Conservation (phyloP, 192 early-diverging fungal species). For the Coemansia umbellata region DNA sequence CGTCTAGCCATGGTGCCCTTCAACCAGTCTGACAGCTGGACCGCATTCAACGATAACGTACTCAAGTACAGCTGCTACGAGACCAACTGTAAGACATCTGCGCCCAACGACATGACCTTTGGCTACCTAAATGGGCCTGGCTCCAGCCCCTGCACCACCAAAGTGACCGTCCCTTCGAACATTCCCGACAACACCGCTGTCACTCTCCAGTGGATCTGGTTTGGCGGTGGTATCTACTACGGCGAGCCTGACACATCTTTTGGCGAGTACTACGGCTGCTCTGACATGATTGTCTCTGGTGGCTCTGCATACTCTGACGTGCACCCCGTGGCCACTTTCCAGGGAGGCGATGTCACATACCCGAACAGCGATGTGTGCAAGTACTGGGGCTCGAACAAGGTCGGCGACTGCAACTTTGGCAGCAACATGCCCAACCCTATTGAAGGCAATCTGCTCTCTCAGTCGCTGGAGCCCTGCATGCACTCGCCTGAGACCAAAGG, state of each 20-base stretch:
- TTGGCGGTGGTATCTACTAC: slow-evolving; percentile 59
- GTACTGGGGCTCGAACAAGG: slow-evolving; percentile 61
- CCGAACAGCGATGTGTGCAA: slow-evolving; percentile 57
- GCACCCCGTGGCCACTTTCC: slow-evolving; percentile 38
- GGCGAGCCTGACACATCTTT: slow-evolving; percentile 55
- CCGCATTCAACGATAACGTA: slow-evolving; percentile 53
- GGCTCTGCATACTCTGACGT: slow-evolving; percentile 31
- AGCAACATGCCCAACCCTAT: slow-evolving; percentile 44
- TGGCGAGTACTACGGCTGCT: slow-evolving; percentile 59
- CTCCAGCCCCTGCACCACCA: slow-evolving; percentile 50
- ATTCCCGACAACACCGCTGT: slow-evolving; percentile 51
- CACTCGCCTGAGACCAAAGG: slow-evolving; percentile 40
- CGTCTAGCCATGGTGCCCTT: slow-evolving; percentile 59
- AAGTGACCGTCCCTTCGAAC: slow-evolving; percentile 51
- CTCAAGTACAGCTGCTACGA: slow-evolving; percentile 60
- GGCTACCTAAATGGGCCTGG: slow-evolving; percentile 57
- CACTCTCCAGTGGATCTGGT: slow-evolving; percentile 65
- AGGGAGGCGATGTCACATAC: slow-evolving; percentile 52
- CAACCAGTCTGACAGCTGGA: slow-evolving; percentile 57
- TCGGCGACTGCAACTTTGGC: slow-evolving; percentile 59
- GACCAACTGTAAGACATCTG: slow-evolving; percentile 53
- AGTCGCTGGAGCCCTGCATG: slow-evolving; percentile 59
- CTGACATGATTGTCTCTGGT: slow-evolving; percentile 54
- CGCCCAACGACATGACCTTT: slow-evolving; percentile 32
- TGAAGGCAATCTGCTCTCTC: slow-evolving; percentile 52